Conservation (phyloP, 2,329 filamentous ascomycete species). For the Byssochlamys sp. region DNA sequence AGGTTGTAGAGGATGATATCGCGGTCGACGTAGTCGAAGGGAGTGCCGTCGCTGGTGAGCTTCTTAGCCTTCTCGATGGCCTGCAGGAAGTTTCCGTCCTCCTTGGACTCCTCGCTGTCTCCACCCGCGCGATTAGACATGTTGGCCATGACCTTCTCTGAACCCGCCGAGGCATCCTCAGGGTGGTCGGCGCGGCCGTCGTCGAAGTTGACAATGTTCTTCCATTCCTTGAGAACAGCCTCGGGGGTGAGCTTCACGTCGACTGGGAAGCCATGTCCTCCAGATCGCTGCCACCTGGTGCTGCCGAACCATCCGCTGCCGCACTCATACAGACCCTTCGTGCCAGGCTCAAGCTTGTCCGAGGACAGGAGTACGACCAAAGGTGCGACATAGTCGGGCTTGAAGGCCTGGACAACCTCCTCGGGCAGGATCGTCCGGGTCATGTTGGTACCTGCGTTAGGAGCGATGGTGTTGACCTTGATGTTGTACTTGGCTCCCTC, state of each 20-base stretch:
- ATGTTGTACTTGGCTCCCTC: slow-evolving; percentile 98
- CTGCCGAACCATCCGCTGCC: slow-evolving; percentile 86
- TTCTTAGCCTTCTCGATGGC: slow-evolving; percentile 69
- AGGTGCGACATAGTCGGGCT: slow-evolving; percentile 95
- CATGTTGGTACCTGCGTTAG: slow-evolving; percentile 93
- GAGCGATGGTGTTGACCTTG: slow-evolving; percentile 93
- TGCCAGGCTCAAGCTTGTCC: slow-evolving; percentile 75
- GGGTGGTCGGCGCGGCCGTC: slow-evolving; percentile 81
- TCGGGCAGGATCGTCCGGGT: slow-evolving; percentile 88
- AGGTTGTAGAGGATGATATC: slow-evolving; percentile 94
- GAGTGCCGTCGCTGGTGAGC: slow-evolving; percentile 60
- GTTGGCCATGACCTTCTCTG: slow-evolving; percentile 75
- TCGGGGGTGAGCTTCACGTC: slow-evolving; percentile 77
- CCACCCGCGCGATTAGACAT: slow-evolving; percentile 59
- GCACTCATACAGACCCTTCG: slow-evolving; percentile 84
- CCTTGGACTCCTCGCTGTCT: slow-evolving; percentile 36
- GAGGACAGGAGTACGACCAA: slow-evolving; percentile 77
- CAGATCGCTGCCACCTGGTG: slow-evolving; percentile 89
- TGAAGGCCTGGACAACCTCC: slow-evolving; percentile 97
- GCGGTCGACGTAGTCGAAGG: slow-evolving; percentile 73
- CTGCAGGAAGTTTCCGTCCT: slow-evolving; percentile 57
- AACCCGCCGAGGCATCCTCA: slow-evolving; percentile 62
- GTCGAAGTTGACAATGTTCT: slow-evolving; percentile 75
- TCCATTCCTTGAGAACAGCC: slow-evolving; percentile 65
- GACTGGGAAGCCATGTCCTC: slow-evolving; percentile 82